These are phyloP conservation scores for Ceratonia siliqua DNA, from an alignment of 306 rosid genomes.

Conservation along the genomic window DNA sequence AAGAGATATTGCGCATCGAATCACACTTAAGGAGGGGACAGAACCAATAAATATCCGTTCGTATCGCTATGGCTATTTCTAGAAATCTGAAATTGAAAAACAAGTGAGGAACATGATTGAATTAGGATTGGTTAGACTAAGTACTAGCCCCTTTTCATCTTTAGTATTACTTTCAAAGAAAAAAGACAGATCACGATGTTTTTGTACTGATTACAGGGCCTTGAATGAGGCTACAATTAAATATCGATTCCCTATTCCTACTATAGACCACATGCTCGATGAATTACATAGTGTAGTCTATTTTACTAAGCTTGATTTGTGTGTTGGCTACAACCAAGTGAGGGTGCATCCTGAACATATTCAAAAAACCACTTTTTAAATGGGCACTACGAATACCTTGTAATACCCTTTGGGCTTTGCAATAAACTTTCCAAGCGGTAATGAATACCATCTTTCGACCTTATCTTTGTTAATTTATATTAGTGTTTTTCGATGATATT, in stretches of 20 bases:
- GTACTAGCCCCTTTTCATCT: not conserved
- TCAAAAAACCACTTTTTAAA: slow-evolving; percentile 11
- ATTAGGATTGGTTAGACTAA: not conserved
- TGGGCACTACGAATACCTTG: slow-evolving; percentile 4
- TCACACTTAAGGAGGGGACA: not conserved
- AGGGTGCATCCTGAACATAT: not conserved
- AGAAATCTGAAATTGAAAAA: not conserved
- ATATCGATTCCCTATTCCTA: not conserved
- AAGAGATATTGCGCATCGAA: not conserved
- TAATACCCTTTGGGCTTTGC: no score
- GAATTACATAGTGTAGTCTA: not conserved
- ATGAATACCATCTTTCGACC: not conserved
- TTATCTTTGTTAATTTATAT: not conserved
- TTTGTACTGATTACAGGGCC: not conserved
- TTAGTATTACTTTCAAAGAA: not conserved
- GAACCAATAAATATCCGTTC: not conserved
- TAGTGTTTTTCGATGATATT: no score
- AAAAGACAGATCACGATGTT: not conserved
- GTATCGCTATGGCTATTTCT: not conserved
- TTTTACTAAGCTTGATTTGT: not conserved
- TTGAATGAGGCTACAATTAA: not conserved
- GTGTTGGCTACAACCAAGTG: not conserved
- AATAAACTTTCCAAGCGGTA: not conserved
- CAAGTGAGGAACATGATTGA: not conserved
- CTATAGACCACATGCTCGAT: not conserved